Evolutionary conservation across 208 protist genomes (phyloP), one percentile per base, ranked within the genome.

Genomic region (Strigomonas culicis): DNA sequence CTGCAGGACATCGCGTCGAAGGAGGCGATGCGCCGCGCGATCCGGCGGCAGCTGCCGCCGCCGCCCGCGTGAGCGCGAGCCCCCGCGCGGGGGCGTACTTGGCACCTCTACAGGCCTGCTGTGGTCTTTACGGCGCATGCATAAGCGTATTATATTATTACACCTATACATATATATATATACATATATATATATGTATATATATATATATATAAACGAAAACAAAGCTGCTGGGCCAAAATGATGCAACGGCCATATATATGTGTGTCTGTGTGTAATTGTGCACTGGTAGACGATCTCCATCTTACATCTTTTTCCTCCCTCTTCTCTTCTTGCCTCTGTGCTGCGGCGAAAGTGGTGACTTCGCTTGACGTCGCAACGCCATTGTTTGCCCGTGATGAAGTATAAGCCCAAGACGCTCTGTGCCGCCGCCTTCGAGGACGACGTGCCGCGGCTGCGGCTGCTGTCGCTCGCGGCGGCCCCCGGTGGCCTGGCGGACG

Each of bases 371-470:
- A 32, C 56, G n/a, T 24, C n/a, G 46, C 19, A 58, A 13, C 22
- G 41, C 19, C 13, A 19, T 19, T 47, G 41, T 47, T 47, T 47
- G 13, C 41, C 41, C n/a, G n/a, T n/a, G 17, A 87, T 79, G 69
- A 71, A 68, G 58, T 75, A 71, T 41, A 76, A 78, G 13, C 67
- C 88, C 2, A 64, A 77, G 1, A 85, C 92, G 49, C 21, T 89
- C 2, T 90, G 79, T 63, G 81, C 73, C 1, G 84, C 84, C 13
- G 88, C 85, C 44, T 94, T 84, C 52, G 57, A 78, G 32, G 74
- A 83, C 63, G 88, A 94, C 58, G 63, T 79, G 27, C 63, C 69
- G 41, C 80, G 84, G n/a, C 66, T 94, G 24, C 61, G 75, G 22
- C 75, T 84, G 58, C 80, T 94, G 28, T 65, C 77, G n/a, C 61